Evolutionary conservation across 140 eudicot species (phyloP).

Genomic region (Ambrosia hybrid): DNA sequence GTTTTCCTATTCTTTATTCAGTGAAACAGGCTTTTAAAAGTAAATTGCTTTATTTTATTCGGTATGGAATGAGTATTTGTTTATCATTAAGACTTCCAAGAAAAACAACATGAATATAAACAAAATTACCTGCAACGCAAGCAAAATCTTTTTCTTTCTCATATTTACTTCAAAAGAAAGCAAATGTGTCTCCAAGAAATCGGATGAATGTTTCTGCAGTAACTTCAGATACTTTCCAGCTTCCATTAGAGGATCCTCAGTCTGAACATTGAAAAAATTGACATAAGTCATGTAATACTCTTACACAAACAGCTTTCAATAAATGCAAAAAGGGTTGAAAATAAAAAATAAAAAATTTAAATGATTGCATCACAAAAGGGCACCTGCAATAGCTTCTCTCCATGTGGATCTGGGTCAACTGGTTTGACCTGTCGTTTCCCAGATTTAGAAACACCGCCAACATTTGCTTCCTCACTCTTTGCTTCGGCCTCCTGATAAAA

Average conservation of each 20-base stretch:
- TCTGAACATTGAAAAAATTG: slow-evolving; percentile 30
- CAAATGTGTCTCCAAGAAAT: slow-evolving; percentile 83
- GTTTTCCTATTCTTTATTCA: too few relatives aligned
- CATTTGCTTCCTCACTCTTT: slow-evolving; percentile 70
- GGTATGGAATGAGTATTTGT: not conserved
- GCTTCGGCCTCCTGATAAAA: slow-evolving; percentile 78
- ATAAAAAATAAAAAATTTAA: not conserved
- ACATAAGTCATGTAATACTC: not conserved
- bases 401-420: slow-evolving; percentile 88
- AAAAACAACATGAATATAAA: not conserved
- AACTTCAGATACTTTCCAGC: slow-evolving; percentile 91
- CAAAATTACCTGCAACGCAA: slow-evolving; percentile 71
- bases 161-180: slow-evolving; percentile 87
- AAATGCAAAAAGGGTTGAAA: not conserved
- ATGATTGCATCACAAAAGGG: not conserved
- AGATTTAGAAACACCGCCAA: slow-evolving; percentile 50
- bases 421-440: slow-evolving; percentile 78
- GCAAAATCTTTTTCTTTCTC: slow-evolving; percentile 84
- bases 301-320: not conserved
- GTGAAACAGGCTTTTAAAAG: too few relatives aligned
- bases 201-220: slow-evolving; percentile 88
- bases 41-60: too few relatives aligned
- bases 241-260: slow-evolving; percentile 86
- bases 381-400: slow-evolving; percentile 80
- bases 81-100: not conserved